Evolutionary conservation across 1,284 basidiomycete genomes (phyloP), one percentile per base, ranked within the genome.

Genomic region (Ustilago nuda): DNA sequence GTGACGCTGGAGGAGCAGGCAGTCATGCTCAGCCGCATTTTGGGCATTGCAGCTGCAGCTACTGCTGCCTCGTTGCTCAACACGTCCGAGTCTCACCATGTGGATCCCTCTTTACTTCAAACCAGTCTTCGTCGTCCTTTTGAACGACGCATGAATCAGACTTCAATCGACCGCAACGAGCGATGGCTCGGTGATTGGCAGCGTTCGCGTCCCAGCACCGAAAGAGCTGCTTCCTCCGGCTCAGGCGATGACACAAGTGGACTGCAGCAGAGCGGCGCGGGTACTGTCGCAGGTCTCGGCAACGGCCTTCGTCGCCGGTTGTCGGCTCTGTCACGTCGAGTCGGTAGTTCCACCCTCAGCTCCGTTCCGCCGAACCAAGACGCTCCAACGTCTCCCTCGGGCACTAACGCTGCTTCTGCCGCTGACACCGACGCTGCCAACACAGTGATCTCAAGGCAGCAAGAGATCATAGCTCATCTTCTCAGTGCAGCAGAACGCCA

Each of bases 1-100:
- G 83, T 82, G 12, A 82, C 83, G 30, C 60, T 84, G 0, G 82
- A 82, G 45, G 83, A 84, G 55, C 83, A 85, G 65, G 83, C 82
- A 17, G 78, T 78, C 56, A 85, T 85, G 83, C 72, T 85, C 12
- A 78, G 76, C 58, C 74, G 82, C 11, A 83, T 85, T 23, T 62
- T 84, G 7, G 72, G 76, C 37, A 80, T 85, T 23, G 83, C 83
- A 8, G 74, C 83, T 8, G 82, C 83, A 27, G 83, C 83, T 3
- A 85, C 83, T 5, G 83, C 83, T 30, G 77, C 83, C 2, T 85
- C 83, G 13, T 65, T 85, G 51, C 70, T 84, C 48, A 80, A 72
- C 56, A 68, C 67, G 12, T 50, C 63, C 41, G 65, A 67, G 8
- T 57, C 76, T 12, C 67, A 76, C 19, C 61, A 67, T 11, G 75